Evolutionary conservation across 805 yeast species (phyloP).

Genomic region (Schwanniomyces pseudopolymorphus): DNA sequence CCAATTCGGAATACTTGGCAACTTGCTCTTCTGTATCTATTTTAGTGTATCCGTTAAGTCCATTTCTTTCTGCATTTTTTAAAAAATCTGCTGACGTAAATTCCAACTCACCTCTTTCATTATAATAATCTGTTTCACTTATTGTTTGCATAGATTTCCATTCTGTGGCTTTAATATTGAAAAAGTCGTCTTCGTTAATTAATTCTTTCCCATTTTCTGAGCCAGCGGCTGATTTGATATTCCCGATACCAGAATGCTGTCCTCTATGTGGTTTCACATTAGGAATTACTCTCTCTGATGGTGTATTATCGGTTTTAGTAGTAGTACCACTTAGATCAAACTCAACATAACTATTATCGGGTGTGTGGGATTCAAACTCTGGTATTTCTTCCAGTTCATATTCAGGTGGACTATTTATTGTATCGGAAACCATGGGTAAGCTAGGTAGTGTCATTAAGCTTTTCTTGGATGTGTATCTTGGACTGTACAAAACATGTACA

Average conservation of each 20-base stretch:
- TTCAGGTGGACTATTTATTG: background rate
- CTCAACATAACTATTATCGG: conserved; percentile 24
- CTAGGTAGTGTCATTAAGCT: conserved; percentile 22
- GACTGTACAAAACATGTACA: background rate
- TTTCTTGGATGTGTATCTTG: conserved; percentile 14
- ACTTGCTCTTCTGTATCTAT: conserved; percentile 87
- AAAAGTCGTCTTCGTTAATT: conserved; percentile 30
- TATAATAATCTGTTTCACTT: conserved; percentile 73
- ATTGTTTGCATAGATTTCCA: conserved; percentile 91
- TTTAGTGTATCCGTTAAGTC: conserved; percentile 69
- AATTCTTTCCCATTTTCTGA: conserved; percentile 4
- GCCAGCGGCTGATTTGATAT: too few species aligned
- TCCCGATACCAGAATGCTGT: background rate
- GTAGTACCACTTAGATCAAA: conserved; percentile 22
- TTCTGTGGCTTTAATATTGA: conserved; percentile 41
- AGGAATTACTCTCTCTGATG: conserved; percentile 6
- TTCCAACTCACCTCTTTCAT: conserved; percentile 71
- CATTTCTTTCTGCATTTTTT: conserved; percentile 37
- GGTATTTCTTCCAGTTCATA: background rate
- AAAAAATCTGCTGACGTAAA: conserved; percentile 31
- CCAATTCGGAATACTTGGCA: conserved; percentile 56
- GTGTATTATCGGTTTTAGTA: conserved; percentile 1
- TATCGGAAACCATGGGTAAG: conserved; percentile 11
- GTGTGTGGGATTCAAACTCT: background rate
- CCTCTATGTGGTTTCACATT: background rate